Base-by-base conservation (phyloP, 192 early-diverging fungal genomes). In the Backusella parvicylindrica region DNA sequence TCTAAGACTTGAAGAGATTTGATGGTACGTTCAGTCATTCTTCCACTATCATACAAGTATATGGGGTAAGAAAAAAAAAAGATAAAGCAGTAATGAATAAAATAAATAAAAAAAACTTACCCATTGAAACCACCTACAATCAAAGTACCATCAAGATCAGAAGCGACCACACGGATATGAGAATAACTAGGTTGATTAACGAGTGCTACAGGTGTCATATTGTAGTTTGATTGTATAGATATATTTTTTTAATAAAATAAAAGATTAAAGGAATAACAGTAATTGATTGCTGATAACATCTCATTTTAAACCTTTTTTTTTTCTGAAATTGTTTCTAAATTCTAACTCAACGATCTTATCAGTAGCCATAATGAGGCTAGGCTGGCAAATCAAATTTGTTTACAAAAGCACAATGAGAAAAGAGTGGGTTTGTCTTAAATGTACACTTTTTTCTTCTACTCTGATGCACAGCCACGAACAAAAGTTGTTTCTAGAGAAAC, bases 91-190 rank as follows among this genome's bases (percentile, higher is more conserved):
- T n/a, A n/a, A n/a, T n/a, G n/a, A n/a, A n/a, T n/a, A n/a, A n/a
- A 66, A 36, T 36, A 65, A 31, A n/a, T 16, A 66, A 21, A 6
- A 70, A 32, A 66, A 37, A n/a, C 43, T 31, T 60, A 72, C 71
- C 32, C 50, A 23, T 72, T 71, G 38, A 70, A 36, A 3, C 38
- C 56, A 63, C 64, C 53, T 21, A 53, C 23, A 18, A 73, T 40
- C 5, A 78, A 35, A 33, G 77, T 78, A 35, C 77, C 77, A 68
- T 78, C 77, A 32, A 78, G 41, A 64, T 78, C 77, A 16, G 77
- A 78, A 30, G 77, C 64, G 5, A 78, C 77, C 18, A 78, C 2
- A 1, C 38, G 49, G 7, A 78, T 78, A 40, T 64, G 56, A 28
- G 23, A 11, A 63, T 63, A 63, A 63, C 56, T 63, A 26, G 23